A percentile compares a stretch with the other conserved stretches of the same genome.
Evolutionary conservation across 495 filamentous ascomycete genomes (phyloP).

Genomic region (Trichodelitschia bisporula): DNA sequence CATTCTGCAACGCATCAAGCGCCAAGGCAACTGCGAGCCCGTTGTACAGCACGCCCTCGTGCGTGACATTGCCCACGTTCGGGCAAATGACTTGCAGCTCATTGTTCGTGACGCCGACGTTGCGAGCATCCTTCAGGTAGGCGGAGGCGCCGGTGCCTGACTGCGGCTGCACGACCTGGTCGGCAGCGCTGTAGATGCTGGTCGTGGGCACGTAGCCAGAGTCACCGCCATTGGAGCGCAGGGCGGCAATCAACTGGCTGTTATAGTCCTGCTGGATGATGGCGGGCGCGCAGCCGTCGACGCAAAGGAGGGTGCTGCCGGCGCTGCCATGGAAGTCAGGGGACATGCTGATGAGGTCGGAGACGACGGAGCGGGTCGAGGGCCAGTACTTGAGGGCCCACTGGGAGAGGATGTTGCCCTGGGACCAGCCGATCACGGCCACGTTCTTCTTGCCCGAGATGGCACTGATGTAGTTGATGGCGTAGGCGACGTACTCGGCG

Average conservation of each 20-base stretch:
- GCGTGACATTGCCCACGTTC: not conserved
- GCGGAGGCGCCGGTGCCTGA: slow-evolving; percentile 20
- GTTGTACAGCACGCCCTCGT: slow-evolving; percentile 20
- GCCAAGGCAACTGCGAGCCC: slow-evolving; percentile 19
- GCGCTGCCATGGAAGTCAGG: slow-evolving; percentile 23
- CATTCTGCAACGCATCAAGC: slow-evolving; percentile 20
- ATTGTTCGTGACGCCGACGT: slow-evolving; percentile 22
- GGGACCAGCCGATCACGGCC: slow-evolving; percentile 23
- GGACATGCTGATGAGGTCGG: slow-evolving; percentile 21
- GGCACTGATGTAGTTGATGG: slow-evolving; percentile 22
- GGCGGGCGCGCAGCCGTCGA: slow-evolving; percentile 11
- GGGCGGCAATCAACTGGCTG: slow-evolving; percentile 15
- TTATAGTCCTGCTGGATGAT: slow-evolving; percentile 22
- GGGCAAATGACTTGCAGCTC: slow-evolving; percentile 19
- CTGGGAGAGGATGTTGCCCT: slow-evolving; percentile 22
- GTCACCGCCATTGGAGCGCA: slow-evolving; percentile 19
- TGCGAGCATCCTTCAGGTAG: slow-evolving; percentile 13
- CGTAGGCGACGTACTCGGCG: slow-evolving; percentile 17
- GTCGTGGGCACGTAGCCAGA: slow-evolving; percentile 27
- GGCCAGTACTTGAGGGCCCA: slow-evolving; percentile 31
- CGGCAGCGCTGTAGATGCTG: slow-evolving; percentile 18
- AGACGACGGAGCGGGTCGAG: slow-evolving; percentile 13
- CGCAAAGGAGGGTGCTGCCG: slow-evolving; percentile 6
- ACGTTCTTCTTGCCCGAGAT: slow-evolving; percentile 13
- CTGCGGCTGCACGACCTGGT: slow-evolving; percentile 24